Evolutionary conservation across 768 basidiomycete species (phyloP), one percentile per base, ranked within the genome.

Genomic region (Boletus vinaceobasis): DNA sequence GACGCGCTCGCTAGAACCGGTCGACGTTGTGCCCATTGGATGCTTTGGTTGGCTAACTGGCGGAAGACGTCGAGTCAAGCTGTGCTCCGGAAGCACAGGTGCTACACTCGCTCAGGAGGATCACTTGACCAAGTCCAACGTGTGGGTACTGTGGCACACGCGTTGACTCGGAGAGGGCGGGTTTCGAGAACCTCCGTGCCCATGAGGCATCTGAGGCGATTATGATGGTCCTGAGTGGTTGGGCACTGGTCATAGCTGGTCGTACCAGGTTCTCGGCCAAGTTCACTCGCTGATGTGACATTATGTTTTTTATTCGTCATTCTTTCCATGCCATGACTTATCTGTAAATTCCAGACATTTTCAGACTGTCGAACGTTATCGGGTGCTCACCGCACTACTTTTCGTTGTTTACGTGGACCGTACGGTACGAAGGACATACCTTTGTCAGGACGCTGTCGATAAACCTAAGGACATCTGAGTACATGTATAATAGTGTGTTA

Each of bases 1-100:
- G 52, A 69, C 60, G 33, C 59, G 66, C 4, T 31, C 66, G 46
- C 38, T 67, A 1, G 60, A 64, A 15, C 66, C 66, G 10, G 50
- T 69, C 29, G 62, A 69, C 3, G 48, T 60, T 1, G 40, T 31
- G 10, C 55, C 62, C 3, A 29, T 42, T 1, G 66, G 66, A 15
- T 69, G 66, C 32, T 64, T 67, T 51, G n/a, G 37, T 1, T 62
- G 65, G 62, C 26, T 66, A 11, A 36, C 27, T 1, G 58, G 56
- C 17, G 38, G 51, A 13, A 47, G 38, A 45, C 65, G 57, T 11
- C 7, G 49, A 0, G 23, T 43, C 48, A 65, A 49, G 14, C 1
- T 55, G 32, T 33, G 33, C 35, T 33, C 58, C 0, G 55, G 37
- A 13, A 31, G 15, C 47, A 15, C 27, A 10, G 29, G 23, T 8